Evolutionary conservation across 2,329 filamentous ascomycete species (phyloP), one percentile per base, ranked within the genome.

Genomic region (Sporothrix schenckii): DNA sequence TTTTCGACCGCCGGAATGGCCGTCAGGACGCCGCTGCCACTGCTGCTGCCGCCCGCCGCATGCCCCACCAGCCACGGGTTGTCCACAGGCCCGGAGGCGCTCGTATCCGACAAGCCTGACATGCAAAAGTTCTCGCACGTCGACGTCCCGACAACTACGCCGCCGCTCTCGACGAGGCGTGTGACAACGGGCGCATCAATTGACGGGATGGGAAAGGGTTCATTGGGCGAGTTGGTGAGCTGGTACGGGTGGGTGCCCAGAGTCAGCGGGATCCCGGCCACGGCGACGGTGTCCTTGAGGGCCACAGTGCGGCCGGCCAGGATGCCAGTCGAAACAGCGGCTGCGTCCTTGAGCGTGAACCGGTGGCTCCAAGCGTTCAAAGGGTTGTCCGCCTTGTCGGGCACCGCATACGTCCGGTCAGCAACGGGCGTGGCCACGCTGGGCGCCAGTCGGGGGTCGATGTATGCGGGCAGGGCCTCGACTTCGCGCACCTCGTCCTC

Each of bases 11-110:
- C 2, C 11, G 69, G 67, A 4, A 81, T 73, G 0, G 77, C 78
- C 19, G 79, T 70, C 6, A 82, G 70, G 0, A 77, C 80, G 0
- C 84, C 91, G 7, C 88, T 88, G 1, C 92, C 92, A 4, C 90
- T 91, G 0, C 91, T 93, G 5, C 89, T 92, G 11, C 92, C 92
- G 61, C 92, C 92, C 3, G 88, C 87, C 77, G 94, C 94, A 80
- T 92, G 94, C 3, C 83, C 78, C 0, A 81, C 78, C 76, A 93
- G 92, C 78, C 92, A 88, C 0, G 92, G 92, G 75, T 95, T 95
- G 27, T 84, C 83, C 0, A 85, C 87, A 2, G 89, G 88, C 72
- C 93, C 93, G 78, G 91, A 91, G 75, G 91, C 92, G 4, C 89
- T 91, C 0, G 90, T 92, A 75, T 92, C 80, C 77, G 16, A 77